Conservation (phyloP, 169 alveolate genomes). For the Babesia bovis region DNA sequence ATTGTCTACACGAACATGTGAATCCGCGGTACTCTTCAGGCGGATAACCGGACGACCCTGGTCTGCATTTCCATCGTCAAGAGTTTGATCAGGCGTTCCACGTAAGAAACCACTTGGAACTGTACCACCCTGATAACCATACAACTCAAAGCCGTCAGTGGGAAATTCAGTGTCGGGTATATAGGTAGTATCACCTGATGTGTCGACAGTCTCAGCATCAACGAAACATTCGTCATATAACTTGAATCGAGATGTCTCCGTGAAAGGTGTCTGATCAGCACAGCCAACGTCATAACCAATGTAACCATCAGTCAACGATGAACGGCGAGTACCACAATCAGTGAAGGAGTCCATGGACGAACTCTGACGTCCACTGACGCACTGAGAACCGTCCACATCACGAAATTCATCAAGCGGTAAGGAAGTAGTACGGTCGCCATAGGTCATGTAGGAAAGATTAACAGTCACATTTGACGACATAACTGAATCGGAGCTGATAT, state of each 20-base stretch:
- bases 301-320: background rate
- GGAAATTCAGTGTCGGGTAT: conserved; percentile 44
- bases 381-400: background rate
- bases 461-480: background rate
- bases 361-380: background rate
- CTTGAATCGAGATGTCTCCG: conserved; percentile 8
- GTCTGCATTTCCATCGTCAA: background rate
- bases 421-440: conserved; percentile 1
- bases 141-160: background rate
- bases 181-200: conserved; percentile 33
- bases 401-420: conserved; percentile 17
- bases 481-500: background rate
- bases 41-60: conserved; percentile 2
- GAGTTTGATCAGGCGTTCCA: background rate
- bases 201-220: conserved; percentile 53
- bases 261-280: background rate
- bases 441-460: background rate
- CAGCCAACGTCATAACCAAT: background rate
- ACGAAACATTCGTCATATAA: conserved; percentile 1
- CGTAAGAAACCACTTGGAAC: background rate
- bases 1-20: background rate
- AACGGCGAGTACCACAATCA: background rate
- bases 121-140: background rate
- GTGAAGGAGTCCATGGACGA: background rate
- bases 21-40: conserved; percentile 6